Percentiles rank a stretch among this genome's conserved stretches.
phyloP scores from a whole-genome alignment of 331 rosid species.

The Acacia pycnantha region DNA sequence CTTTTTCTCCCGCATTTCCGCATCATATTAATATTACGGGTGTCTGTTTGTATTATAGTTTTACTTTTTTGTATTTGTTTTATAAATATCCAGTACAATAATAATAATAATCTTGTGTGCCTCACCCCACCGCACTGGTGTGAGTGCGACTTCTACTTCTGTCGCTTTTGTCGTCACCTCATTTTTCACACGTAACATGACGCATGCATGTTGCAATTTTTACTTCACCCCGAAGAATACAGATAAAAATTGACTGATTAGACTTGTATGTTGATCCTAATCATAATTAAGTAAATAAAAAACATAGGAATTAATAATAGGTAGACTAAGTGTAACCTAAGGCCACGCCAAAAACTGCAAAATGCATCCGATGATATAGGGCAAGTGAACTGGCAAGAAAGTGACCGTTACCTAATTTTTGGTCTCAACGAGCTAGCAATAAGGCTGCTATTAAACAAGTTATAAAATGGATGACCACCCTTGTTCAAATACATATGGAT shows the following conservation, averaged over 20 bases:
- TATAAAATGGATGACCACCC: background rate
- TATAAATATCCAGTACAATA: background rate
- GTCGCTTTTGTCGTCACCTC: background rate
- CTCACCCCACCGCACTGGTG: background rate
- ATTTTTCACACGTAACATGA: background rate
- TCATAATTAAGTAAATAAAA: background rate
- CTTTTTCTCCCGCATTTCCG: background rate
- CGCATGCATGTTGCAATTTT: background rate
- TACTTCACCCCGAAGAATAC: background rate
- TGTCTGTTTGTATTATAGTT: background rate
- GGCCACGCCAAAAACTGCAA: too few species aligned
- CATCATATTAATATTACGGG: background rate
- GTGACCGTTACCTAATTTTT: background rate
- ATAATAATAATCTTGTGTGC: background rate
- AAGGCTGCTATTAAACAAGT: background rate
- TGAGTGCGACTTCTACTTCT: background rate
- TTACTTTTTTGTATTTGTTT: background rate
- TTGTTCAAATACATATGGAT: background rate
- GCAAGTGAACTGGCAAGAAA: slow-evolving; percentile 28
- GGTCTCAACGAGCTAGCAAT: background rate
- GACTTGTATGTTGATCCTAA: background rate
- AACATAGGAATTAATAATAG: too few species aligned
- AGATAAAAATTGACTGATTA: background rate
- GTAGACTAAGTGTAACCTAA: too few species aligned
- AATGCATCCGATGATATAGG: background rate